These are phyloP conservation scores for Ogataea angusta DNA, from an alignment of 805 yeast genomes.

Conservation along the genomic window DNA sequence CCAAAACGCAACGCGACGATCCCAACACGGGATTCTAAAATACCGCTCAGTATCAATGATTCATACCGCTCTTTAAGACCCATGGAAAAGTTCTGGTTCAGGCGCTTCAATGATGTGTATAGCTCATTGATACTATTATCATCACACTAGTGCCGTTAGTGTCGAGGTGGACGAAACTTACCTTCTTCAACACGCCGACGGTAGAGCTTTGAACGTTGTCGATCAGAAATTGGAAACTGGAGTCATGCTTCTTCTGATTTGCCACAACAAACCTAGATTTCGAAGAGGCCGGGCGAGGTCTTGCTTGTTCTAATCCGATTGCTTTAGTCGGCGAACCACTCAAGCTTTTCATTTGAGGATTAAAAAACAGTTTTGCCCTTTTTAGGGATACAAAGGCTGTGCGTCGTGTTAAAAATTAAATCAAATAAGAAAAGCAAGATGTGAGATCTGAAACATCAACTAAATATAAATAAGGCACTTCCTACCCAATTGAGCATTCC, in stretches of 20 bases:
- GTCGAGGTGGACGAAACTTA: slow-evolving; percentile 1
- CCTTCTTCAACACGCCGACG: slow-evolving; percentile 8
- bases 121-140: slow-evolving; percentile 13
- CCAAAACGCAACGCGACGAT: slow-evolving; percentile 10
- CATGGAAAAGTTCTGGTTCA: slow-evolving; percentile 18
- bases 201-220: slow-evolving; percentile 13
- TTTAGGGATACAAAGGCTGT: slow-evolving; percentile 12
- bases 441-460: slow-evolving; percentile 13
- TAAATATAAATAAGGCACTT: background rate
- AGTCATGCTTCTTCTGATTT: slow-evolving; percentile 16
- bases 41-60: slow-evolving; percentile 12
- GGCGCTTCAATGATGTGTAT: slow-evolving; percentile 12
- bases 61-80: slow-evolving; percentile 13
- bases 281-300: slow-evolving; percentile 5
- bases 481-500: background rate
- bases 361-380: slow-evolving; percentile 1
- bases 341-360: slow-evolving; percentile 10
- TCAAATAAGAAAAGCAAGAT: slow-evolving; percentile 10
- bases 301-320: slow-evolving; percentile 1
- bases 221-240: slow-evolving; percentile 20
- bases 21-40: slow-evolving; percentile 9
- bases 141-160: slow-evolving; percentile 12
- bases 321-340: slow-evolving; percentile 12
- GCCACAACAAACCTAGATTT: slow-evolving; percentile 10
- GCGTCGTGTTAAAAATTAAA: slow-evolving; percentile 15